These are phyloP conservation scores for Middelhovenomyces tepae DNA, from an alignment of 805 yeast species.

Conservation along the genomic window DNA sequence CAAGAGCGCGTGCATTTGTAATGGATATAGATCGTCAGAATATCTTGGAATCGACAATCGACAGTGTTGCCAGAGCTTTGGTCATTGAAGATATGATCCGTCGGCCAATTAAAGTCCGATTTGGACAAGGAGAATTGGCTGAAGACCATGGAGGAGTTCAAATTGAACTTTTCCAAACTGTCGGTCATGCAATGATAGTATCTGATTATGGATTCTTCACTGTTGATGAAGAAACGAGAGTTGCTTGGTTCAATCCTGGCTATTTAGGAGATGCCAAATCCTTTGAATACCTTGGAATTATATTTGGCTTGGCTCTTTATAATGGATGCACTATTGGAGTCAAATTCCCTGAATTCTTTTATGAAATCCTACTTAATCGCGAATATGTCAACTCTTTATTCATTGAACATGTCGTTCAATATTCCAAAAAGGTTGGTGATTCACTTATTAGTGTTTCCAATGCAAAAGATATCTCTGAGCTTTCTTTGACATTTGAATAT, in stretches of 20 bases:
- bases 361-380: constrained; percentile 9
- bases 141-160: constrained; percentile 27
- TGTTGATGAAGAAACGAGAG: constrained; percentile 11
- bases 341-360: constrained; percentile 20
- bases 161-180: constrained; percentile 20
- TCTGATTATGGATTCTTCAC: constrained; percentile 14
- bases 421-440: too few species aligned
- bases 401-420: too few species aligned
- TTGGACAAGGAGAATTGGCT: constrained; percentile 22
- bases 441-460: too few species aligned
- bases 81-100: constrained; percentile 8
- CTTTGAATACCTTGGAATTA: constrained; percentile 20
- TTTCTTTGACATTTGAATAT: constrained; percentile 16
- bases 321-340: constrained; percentile 24
- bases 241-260: constrained; percentile 21
- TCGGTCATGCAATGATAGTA: constrained; percentile 17
- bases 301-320: constrained; percentile 23
- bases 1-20: too few species aligned
- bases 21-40: constrained; percentile 16
- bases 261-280: constrained; percentile 12
- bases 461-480: too few species aligned
- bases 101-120: constrained; percentile 22
- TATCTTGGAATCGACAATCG: constrained; percentile 14
- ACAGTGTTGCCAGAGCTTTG: constrained; percentile 10
- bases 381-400: too few species aligned